Evolutionary conservation across 2,329 filamentous ascomycete species (phyloP).

Genomic region (Grosmannia serpens): DNA sequence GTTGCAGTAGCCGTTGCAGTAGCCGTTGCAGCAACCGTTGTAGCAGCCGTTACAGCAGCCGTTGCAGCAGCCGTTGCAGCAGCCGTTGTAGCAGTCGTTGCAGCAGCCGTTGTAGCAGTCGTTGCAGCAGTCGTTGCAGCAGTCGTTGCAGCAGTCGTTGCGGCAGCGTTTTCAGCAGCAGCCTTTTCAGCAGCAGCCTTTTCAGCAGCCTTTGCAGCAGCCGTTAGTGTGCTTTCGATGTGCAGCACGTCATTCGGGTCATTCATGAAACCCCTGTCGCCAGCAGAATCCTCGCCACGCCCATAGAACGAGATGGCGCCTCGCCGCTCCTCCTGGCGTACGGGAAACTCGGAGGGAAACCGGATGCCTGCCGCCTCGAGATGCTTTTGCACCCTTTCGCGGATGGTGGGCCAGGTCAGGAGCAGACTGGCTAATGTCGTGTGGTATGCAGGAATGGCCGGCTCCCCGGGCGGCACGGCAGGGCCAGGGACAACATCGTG

Average conservation of each 20-base stretch:
- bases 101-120: too few species aligned
- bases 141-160: too few species aligned
- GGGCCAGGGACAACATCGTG: constrained; percentile 37
- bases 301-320: constrained; percentile 68
- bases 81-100: too few species aligned
- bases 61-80: too few species aligned
- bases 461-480: constrained; percentile 43
- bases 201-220: background rate
- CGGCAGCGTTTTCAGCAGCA: too few species aligned
- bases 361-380: constrained; percentile 38
- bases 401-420: constrained; percentile 59
- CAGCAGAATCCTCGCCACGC: constrained; percentile 54
- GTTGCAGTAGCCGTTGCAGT: background rate
- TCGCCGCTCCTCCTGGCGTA: constrained; percentile 61
- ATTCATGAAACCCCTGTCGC: background rate
- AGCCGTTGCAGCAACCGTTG: background rate
- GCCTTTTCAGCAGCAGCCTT: too few species aligned
- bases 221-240: background rate
- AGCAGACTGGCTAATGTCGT: constrained; percentile 82
- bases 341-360: constrained; percentile 60
- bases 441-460: constrained; percentile 72
- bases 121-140: too few species aligned
- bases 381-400: constrained; percentile 44
- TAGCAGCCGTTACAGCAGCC: too few species aligned
- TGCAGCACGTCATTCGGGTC: background rate